These are phyloP conservation scores for Cladophialophora carrionii DNA, from an alignment of 2,329 filamentous ascomycete genomes.

Conservation along the genomic window DNA sequence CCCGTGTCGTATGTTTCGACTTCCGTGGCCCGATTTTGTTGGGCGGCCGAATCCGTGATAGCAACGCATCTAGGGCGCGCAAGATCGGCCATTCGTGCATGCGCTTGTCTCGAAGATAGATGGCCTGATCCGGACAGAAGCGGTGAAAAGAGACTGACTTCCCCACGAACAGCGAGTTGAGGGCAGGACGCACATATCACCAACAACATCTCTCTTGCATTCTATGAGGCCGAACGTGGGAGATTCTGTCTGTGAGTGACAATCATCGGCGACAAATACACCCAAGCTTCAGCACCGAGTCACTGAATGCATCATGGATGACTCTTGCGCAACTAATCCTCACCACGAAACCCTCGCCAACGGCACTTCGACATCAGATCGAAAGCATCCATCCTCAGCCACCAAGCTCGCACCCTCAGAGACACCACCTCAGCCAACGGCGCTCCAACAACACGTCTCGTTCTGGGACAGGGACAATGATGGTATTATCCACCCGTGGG, in stretches of 20 bases:
- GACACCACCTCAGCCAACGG: slow-evolving; percentile 13
- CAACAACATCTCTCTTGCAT: background rate
- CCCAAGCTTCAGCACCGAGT: background rate
- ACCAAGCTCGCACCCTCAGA: background rate
- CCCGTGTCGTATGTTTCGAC: background rate
- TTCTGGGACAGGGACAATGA: slow-evolving; percentile 59
- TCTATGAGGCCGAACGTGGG: background rate
- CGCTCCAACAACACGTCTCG: slow-evolving; percentile 41
- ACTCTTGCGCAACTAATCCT: background rate
- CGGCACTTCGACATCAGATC: background rate
- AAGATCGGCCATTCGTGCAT: background rate
- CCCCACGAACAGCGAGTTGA: background rate
- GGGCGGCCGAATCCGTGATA: slow-evolving; percentile 1
- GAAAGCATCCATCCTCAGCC: background rate
- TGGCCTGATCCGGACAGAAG: slow-evolving; percentile 9
- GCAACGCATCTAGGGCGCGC: background rate
- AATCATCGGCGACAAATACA: background rate
- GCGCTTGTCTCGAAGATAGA: background rate
- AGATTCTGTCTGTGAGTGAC: background rate
- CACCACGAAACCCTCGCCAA: background rate
- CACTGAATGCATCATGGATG: background rate
- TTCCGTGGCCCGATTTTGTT: slow-evolving; percentile 7
- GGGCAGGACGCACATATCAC: background rate
- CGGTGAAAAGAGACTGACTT: slow-evolving; percentile 5
- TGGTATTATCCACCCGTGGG: slow-evolving; percentile 56